Percentiles rank a stretch among this genome's conserved stretches.
Evolutionary conservation across 108 stramenopile genomes (phyloP).

Genomic region (Fistulifera solaris): DNA sequence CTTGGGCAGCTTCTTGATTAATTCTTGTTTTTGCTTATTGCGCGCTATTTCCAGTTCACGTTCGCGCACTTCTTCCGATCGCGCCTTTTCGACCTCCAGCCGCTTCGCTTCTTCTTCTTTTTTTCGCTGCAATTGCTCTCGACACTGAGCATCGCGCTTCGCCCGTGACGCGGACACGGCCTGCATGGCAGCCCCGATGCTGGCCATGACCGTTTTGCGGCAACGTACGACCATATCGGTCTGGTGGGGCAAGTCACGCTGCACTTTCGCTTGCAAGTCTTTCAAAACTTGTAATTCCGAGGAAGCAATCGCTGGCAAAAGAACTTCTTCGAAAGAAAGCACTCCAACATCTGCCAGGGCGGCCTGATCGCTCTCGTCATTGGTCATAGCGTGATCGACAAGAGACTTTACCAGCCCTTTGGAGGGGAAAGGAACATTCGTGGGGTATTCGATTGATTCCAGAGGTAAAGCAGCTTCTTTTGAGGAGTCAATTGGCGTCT

Average conservation of each 20-base stretch:
- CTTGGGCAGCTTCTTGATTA: slow-evolving; percentile 18
- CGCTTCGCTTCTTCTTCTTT: not conserved
- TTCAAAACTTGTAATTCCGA: slow-evolving; percentile 30
- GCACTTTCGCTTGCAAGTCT: slow-evolving; percentile 31
- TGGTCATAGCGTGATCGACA: slow-evolving; percentile 13
- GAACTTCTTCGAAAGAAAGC: slow-evolving; percentile 36
- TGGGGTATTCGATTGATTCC: slow-evolving; percentile 16
- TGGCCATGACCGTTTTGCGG: slow-evolving; percentile 20
- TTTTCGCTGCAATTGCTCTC: slow-evolving; percentile 1
- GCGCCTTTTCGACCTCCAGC: not conserved
- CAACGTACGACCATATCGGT: slow-evolving; percentile 1
- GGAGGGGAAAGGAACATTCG: slow-evolving; percentile 18
- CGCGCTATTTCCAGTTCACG: not conserved
- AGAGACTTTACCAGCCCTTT: slow-evolving; percentile 8
- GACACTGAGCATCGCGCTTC: not conserved
- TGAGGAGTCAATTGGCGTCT: too few species aligned
- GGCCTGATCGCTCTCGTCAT: slow-evolving; percentile 17
- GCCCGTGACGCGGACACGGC: slow-evolving; percentile 11
- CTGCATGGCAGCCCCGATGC: slow-evolving; percentile 15
- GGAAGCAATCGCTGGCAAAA: slow-evolving; percentile 33
- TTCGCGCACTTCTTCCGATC: slow-evolving; percentile 6
- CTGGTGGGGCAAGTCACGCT: slow-evolving; percentile 23
- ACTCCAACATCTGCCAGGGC: slow-evolving; percentile 21
- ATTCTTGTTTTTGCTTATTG: slow-evolving; percentile 9
- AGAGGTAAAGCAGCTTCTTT: too few species aligned